phyloP scores from a whole-genome alignment of 352 stramenopile species.

The Pythium utonaiense region DNA sequence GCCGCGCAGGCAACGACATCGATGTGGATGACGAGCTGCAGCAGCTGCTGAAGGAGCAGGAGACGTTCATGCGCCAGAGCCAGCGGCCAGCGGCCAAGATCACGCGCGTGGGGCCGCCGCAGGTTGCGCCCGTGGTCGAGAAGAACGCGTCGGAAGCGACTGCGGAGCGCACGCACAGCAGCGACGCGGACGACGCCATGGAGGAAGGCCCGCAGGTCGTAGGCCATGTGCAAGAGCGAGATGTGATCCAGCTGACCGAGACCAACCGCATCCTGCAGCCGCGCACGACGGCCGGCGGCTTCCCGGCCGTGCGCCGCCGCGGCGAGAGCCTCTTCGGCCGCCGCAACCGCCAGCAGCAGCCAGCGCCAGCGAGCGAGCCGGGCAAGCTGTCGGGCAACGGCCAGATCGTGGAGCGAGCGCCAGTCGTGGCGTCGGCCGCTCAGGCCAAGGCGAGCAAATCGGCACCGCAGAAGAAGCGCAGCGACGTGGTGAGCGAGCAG shows the following conservation, averaged over 20 bases:
- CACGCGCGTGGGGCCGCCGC: slow-evolving; percentile 22
- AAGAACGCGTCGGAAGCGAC: neutral
- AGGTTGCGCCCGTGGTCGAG: neutral
- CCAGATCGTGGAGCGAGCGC: slow-evolving; percentile 21
- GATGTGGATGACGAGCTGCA: slow-evolving; percentile 78
- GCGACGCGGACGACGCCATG: slow-evolving; percentile 1
- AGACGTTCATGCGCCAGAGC: slow-evolving; percentile 64
- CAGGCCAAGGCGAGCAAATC: neutral
- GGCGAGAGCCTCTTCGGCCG: slow-evolving; percentile 73
- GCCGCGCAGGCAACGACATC: slow-evolving; percentile 21
- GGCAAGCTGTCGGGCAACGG: slow-evolving; percentile 24
- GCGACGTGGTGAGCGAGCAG: slow-evolving; percentile 21
- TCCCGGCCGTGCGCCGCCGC: slow-evolving; percentile 50
- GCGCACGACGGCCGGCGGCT: slow-evolving; percentile 39
- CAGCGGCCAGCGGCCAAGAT: slow-evolving; percentile 63
- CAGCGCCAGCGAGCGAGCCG: neutral
- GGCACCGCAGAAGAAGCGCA: neutral
- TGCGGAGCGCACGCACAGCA: neutral
- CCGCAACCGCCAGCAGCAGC: slow-evolving; percentile 29
- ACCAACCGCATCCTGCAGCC: slow-evolving; percentile 29
- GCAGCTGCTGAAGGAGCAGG: slow-evolving; percentile 77
- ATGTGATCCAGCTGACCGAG: slow-evolving; percentile 38
- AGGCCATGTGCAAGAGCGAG: slow-evolving; percentile 60
- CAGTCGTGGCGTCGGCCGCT: neutral
- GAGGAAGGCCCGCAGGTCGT: slow-evolving; percentile 40